Percentiles rank a stretch among this genome's conserved stretches.
Evolutionary conservation across 306 rosid genomes (phyloP).

Genomic region (Sesbania bispinosa): DNA sequence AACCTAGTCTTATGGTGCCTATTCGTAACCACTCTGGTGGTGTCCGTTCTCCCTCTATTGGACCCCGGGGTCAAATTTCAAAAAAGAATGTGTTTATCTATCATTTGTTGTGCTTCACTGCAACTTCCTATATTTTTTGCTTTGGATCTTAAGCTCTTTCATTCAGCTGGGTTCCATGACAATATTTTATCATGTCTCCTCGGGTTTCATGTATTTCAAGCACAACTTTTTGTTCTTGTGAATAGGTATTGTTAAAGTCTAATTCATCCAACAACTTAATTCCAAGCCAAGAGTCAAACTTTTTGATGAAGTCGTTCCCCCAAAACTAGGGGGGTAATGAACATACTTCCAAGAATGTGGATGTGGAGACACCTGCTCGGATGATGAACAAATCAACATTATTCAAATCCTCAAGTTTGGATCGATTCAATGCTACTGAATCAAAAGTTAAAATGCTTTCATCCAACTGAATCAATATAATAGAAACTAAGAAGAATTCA

Average conservation of each 20-base stretch:
- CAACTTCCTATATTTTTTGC: background rate
- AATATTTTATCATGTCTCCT: slow-evolving; percentile 14
- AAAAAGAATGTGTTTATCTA: slow-evolving; percentile 47
- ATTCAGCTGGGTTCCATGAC: slow-evolving; percentile 1
- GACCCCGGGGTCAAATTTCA: slow-evolving; percentile 41
- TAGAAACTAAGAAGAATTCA: too few relatives aligned
- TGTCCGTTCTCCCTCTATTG: slow-evolving; percentile 49
- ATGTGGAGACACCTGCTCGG: slow-evolving; percentile 52
- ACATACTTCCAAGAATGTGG: slow-evolving; percentile 51
- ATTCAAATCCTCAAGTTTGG: slow-evolving; percentile 52
- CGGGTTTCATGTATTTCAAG: slow-evolving; percentile 19
- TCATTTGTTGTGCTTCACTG: background rate
- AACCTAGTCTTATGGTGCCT: slow-evolving; percentile 44
- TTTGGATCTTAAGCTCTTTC: background rate
- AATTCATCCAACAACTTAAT: slow-evolving; percentile 60
- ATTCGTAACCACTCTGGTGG: slow-evolving; percentile 41
- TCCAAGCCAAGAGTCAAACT: slow-evolving; percentile 73
- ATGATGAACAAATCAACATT: slow-evolving; percentile 62
- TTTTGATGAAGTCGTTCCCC: slow-evolving; percentile 71
- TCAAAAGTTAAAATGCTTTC: slow-evolving; percentile 78
- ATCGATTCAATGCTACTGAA: slow-evolving; percentile 52
- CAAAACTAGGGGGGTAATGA: slow-evolving; percentile 60
- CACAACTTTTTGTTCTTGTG: slow-evolving; percentile 18
- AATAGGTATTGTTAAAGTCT: slow-evolving; percentile 73
- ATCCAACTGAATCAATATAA: too few relatives aligned